Conservation (phyloP, 306 rosid genomes). For the Benincasa hispida region DNA sequence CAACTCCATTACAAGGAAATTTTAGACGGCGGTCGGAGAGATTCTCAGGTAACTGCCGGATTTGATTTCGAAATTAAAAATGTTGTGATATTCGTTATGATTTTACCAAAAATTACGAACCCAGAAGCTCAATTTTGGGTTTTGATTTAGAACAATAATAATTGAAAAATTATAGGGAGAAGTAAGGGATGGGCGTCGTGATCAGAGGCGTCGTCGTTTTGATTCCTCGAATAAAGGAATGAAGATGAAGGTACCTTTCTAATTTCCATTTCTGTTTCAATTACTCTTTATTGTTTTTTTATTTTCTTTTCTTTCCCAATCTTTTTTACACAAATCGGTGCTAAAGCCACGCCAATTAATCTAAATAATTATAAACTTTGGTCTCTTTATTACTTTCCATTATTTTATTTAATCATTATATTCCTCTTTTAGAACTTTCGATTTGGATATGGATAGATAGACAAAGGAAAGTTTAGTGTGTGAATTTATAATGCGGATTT, state of each 20-base stretch:
- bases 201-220: not conserved
- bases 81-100: not conserved
- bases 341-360: not conserved
- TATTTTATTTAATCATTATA: not conserved
- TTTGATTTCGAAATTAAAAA: not conserved
- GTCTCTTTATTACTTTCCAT: not conserved
- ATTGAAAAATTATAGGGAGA: not conserved
- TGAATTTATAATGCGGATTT: not conserved
- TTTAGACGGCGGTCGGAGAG: conserved; percentile 6
- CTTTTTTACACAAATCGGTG: not conserved
- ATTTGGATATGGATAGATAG: not conserved
- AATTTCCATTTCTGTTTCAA: not conserved
- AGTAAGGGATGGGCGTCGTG: not conserved
- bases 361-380: not conserved
- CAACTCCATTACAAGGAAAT: conserved; percentile 18
- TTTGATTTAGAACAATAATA: not conserved
- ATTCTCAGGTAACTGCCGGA: conserved; percentile 16
- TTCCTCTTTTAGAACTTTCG: not conserved
- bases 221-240: not conserved
- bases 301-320: no score
- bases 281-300: not conserved
- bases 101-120: not conserved
- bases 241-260: not conserved
- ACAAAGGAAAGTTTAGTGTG: not conserved
- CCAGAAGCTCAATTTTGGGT: not conserved